Conservation (phyloP, 2,329 filamentous ascomycete species). For the Aspergillus costaricaensis region DNA sequence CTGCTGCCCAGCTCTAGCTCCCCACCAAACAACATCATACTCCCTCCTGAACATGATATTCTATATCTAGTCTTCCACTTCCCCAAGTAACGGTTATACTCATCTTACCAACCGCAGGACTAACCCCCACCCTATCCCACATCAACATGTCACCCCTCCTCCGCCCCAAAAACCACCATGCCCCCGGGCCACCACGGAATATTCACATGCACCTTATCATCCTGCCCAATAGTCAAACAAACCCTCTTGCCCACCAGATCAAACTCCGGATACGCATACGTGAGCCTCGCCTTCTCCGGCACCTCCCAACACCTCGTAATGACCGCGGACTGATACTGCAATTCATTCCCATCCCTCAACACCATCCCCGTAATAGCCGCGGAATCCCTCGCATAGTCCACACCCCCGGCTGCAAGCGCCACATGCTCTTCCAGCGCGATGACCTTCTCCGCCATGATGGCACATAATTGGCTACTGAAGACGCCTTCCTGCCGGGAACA, state of each 20-base stretch:
- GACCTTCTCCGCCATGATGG: constrained; percentile 23
- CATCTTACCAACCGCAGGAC: too few species aligned
- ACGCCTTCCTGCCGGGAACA: constrained; percentile 26
- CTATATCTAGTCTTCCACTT: too few species aligned
- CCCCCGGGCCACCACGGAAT: not conserved
- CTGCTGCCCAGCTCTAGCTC: too few species aligned
- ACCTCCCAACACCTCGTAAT: constrained; percentile 7
- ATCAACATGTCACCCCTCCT: too few species aligned
- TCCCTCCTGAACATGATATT: too few species aligned
- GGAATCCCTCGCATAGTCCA: not conserved
- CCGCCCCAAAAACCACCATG: too few species aligned
- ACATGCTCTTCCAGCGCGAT: constrained; percentile 25
- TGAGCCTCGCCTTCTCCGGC: constrained; percentile 8
- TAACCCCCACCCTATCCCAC: too few species aligned
- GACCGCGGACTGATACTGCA: too few species aligned
- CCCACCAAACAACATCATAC: too few species aligned
- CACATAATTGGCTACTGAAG: constrained; percentile 23
- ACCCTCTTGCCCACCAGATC: constrained; percentile 4
- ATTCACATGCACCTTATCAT: not conserved
- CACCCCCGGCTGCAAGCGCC: not conserved
- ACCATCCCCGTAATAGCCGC: not conserved
- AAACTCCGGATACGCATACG: constrained; percentile 9
- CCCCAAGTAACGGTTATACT: too few species aligned
- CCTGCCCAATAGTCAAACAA: constrained; percentile 7
- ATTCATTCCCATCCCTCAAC: too few species aligned